Evolutionary conservation across 257 asterid genomes (phyloP), one percentile per base, ranked within the genome.

Genomic region (Vinca minor): DNA sequence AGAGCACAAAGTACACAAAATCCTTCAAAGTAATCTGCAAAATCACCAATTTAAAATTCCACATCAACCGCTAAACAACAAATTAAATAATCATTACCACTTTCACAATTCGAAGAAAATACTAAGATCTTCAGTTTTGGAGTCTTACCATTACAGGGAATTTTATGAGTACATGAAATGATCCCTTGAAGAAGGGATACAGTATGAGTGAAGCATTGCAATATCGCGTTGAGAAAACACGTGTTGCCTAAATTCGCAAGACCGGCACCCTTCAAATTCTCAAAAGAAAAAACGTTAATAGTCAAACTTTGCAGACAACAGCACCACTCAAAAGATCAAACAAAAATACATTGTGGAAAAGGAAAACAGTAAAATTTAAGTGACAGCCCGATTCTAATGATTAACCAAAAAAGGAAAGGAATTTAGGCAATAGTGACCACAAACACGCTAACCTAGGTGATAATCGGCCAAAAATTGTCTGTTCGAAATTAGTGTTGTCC

Each of bases 151-250:
- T n/a, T n/a, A 62, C 85, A 81, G 42, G 69, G 64, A 57, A 12
- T 12, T 8, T 58, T 56, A n/a, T 82, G 80, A 34, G 53, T 62
- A 66, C 66, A 69, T 1, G 69, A 74, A 50, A 75, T 58, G 64
- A 92, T 52, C 38, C 89, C 85, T 21, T 74, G 76, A 70, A 92
- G 83, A 56, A 92, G 82, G 3, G 95, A 88, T n/a, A 89, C 95
- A 0, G 94, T 82, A 73, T 92, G 89, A 54, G 83, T 76, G 73
- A 89, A 84, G 74, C 96, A 92, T 73, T 92, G 98, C 83, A 92
- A 70, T 42, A 92, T 83, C 0, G 95, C 75, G 58, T 92, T 92
- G 52, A 92, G 74, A 67, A 87, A 92, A 83, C 98, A 92, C 6
- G 98, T 89, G 62, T 92, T 92, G 26, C 98, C 98, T 36, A 92